Evolutionary conservation across 352 stramenopile species (phyloP), one percentile per base, ranked within the genome.

Genomic region (Phytophthora constricta): DNA sequence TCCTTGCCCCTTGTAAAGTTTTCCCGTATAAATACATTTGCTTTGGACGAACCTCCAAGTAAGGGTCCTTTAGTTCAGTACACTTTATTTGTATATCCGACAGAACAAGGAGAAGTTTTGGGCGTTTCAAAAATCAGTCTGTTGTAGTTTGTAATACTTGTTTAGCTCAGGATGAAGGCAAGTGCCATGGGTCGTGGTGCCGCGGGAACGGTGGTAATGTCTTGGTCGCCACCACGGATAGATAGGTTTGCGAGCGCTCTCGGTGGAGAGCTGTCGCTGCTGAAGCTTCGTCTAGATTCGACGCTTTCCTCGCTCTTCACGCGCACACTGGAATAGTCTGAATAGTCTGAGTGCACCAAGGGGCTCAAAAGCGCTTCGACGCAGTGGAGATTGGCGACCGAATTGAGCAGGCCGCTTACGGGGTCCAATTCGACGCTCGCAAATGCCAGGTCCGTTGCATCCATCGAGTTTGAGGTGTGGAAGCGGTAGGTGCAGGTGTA

Each of bases 121-220:
- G 17, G n/a, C 14, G 27, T 61, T 64, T 63, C 64, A 72, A 72
- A 63, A 69, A n/a, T n/a, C n/a, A n/a, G n/a, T n/a, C n/a, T n/a
- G n/a, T n/a, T n/a, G n/a, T n/a, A n/a, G n/a, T n/a, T n/a, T n/a
- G n/a, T n/a, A n/a, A n/a, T n/a, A n/a, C n/a, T n/a, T n/a, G 34
- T 25, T 58, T 71, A 77, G 41, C 62, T 75, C 23, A 80, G 45
- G 27, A 78, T 80, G 41, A 71, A 78, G 23, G 58, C 63, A 19
- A 77, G 58, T 13, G 58, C 48, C 72, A 80, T 80, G 22, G 59
- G 53, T 31, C 62, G 63, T 20, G 49, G 62, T 17, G 41, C 33
- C 55, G 65, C 51, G 7, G 33, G 8, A 5, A 49, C 45, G 5
- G 55, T 25, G 22, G 53, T 48, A 14, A 48, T 49, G 19, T 65